Conservation (phyloP, 805 yeast genomes). For the Ogataea methanolica region DNA sequence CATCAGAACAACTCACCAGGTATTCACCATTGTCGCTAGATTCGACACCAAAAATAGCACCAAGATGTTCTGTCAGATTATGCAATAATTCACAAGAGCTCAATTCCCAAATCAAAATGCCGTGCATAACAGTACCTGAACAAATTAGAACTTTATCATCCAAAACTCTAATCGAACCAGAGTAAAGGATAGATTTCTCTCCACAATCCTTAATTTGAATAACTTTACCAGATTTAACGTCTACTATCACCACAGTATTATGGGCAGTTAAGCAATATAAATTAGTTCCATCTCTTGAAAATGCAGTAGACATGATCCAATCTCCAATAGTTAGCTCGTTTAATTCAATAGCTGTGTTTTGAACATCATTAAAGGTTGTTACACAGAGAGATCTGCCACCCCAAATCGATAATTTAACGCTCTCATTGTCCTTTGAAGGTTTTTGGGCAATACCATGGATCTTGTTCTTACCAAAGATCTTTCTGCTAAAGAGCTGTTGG, state of each 20-base stretch:
- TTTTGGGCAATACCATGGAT: constrained; percentile 66
- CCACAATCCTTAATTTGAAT: constrained; percentile 39
- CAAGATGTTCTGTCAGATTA: constrained; percentile 73
- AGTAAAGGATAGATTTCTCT: constrained; percentile 81
- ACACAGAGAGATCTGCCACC: constrained; percentile 73
- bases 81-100: constrained; percentile 38
- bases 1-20: constrained; percentile 87
- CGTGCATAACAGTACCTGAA: constrained; percentile 93
- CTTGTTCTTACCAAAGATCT: constrained; percentile 66
- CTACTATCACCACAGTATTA: constrained; percentile 50
- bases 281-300: constrained; percentile 33
- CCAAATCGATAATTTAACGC: constrained; percentile 37
- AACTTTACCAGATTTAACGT: constrained; percentile 22
- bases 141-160: constrained; percentile 49
- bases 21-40: constrained; percentile 51
- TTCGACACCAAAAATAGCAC: constrained; percentile 81
- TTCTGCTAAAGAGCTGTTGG: constrained; percentile 32
- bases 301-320: constrained; percentile 70
- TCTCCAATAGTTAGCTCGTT: constrained; percentile 59
- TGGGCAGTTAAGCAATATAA: constrained; percentile 72
- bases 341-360: constrained; percentile 10
- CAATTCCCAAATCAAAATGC: constrained; percentile 75
- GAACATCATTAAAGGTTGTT: constrained; percentile 29
- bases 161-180: constrained; percentile 65
- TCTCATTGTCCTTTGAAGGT: constrained; percentile 11